Evolutionary conservation across 805 yeast species (phyloP), one percentile per base, ranked within the genome.

Genomic region (Pichia eremophila): DNA sequence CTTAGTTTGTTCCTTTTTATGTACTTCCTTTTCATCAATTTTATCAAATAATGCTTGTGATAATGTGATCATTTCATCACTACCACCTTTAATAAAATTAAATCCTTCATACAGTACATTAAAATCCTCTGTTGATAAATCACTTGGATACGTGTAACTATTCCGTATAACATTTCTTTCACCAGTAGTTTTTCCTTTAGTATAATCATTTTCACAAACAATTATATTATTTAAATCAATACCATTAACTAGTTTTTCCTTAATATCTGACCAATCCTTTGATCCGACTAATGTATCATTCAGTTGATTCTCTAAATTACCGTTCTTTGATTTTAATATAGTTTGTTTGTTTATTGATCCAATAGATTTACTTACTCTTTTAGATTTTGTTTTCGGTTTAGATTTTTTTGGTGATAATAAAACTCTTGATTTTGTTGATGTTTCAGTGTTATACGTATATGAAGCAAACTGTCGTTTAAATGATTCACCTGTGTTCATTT

Each of bases 71-170:
- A 34, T 34, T 34, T 34, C 36, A 34, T 34, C 36, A 34, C 36
- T 34, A 34, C 17, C 17, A 4, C 36, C 36, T 14, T 34, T 34
- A 7, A 34, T 34, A 14, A 9, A 15, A 34, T 34, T 15, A 5
- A 39, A 40, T n/a, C 36, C 36, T 14, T 44, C 50, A 27, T 47
- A 47, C 14, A 47, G 36, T 2, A 34, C 45, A 18, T 37, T 38
- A 27, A 44, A 18, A 12, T 47, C 50, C 2, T 31, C 28, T 2
- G 18, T 5, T 11, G 44, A 40, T 12, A 47, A 42, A 32, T 42
- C 45, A 4, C 32, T 34, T 5, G 49, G 49, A 32, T 46, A 43
- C 22, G 45, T 29, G 38, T 39, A 46, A 43, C 49, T 46, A 14
- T 15, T 34, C 9, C 36, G 10, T 15, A 25, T 39, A 8, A 27